Evolutionary conservation across 305 asterid genomes (phyloP).

Genomic region (Nicotiana rustica): DNA sequence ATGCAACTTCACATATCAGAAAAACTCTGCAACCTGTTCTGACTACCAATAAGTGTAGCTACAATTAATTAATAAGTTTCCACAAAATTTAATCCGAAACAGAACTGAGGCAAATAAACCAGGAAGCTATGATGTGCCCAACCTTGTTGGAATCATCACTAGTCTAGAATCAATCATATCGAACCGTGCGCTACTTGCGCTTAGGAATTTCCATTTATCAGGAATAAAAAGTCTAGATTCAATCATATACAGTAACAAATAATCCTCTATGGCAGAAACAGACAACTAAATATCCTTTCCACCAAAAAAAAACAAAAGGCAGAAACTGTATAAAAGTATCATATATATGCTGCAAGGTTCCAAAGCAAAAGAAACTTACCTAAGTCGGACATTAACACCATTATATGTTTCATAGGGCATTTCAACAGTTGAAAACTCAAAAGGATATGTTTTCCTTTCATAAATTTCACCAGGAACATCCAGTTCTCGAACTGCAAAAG

Average conservation of each 20-base stretch:
- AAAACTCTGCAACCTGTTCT: neutral
- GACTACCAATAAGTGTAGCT: neutral
- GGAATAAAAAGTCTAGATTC: too few relatives aligned
- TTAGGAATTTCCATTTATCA: too few relatives aligned
- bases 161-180: slow-evolving; percentile 2
- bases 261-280: neutral
- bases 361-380: slow-evolving; percentile 58
- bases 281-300: neutral
- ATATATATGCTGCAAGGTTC: neutral
- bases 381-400: slow-evolving; percentile 91
- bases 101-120: neutral
- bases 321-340: slow-evolving; percentile 22
- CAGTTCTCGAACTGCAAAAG: slow-evolving; percentile 77
- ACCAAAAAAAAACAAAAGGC: neutral
- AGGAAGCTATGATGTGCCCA: slow-evolving; percentile 20
- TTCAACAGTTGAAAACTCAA: slow-evolving; percentile 94
- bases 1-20: neutral
- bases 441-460: slow-evolving; percentile 89
- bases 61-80: slow-evolving; percentile 1
- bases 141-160: neutral
- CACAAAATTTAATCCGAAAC: slow-evolving; percentile 3
- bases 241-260: neutral
- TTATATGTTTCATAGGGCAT: slow-evolving; percentile 97
- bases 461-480: slow-evolving; percentile 96
- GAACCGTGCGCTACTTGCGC: too few relatives aligned